A percentile compares a stretch with the other conserved stretches of the same genome.
Evolutionary conservation across 2,329 filamentous ascomycete species (phyloP).

Genomic region (Pseudopyricularia cyperi): DNA sequence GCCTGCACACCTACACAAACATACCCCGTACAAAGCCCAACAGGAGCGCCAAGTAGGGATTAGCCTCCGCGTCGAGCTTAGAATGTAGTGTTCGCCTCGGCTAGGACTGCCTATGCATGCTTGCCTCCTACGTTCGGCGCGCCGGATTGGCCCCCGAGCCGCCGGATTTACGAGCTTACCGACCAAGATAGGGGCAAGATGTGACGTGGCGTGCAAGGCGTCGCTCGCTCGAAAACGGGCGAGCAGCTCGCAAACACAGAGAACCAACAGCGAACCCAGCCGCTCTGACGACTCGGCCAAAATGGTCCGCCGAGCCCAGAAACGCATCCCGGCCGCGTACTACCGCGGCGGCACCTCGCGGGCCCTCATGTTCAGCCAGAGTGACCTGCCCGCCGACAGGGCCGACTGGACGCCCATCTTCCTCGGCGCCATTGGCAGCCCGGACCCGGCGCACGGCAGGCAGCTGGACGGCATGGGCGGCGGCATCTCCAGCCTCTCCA

Average conservation of each 20-base stretch:
- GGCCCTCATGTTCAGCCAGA: constrained; percentile 43
- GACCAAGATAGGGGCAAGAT: background rate
- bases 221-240: background rate
- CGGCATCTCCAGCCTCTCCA: constrained; percentile 55
- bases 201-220: background rate
- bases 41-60: too few relatives aligned
- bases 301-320: background rate
- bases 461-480: constrained; percentile 57
- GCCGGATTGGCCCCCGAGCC: background rate
- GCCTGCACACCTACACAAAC: too few relatives aligned
- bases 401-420: constrained; percentile 40
- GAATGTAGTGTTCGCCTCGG: background rate
- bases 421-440: constrained; percentile 44
- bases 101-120: background rate
- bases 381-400: constrained; percentile 34
- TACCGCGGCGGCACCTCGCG: constrained; percentile 60
- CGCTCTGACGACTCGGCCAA: background rate
- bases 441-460: constrained; percentile 47
- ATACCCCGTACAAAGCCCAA: too few relatives aligned
- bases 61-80: background rate
- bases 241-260: background rate
- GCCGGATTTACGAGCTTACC: background rate
- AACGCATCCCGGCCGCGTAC: constrained; percentile 34
- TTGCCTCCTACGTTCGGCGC: background rate
- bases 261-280: background rate